Evolutionary conservation across 2,329 filamentous ascomycete genomes (phyloP).

Genomic region (Pseudogymnoascus sp.): DNA sequence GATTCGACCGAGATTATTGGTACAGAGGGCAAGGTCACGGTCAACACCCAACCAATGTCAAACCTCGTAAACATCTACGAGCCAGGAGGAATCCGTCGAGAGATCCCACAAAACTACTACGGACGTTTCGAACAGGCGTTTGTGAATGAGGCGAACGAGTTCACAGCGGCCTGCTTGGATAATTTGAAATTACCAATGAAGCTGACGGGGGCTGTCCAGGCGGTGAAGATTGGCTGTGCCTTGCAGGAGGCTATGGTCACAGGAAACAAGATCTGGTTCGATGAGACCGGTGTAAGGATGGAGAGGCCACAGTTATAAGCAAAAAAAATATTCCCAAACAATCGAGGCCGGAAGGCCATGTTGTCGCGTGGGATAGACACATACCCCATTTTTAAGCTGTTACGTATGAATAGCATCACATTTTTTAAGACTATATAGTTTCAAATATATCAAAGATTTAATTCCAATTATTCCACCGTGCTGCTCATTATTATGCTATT

Average conservation of each 20-base stretch:
- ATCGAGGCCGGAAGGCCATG: background rate
- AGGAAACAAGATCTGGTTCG: slow-evolving; percentile 47
- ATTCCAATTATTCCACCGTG: background rate
- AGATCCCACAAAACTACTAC: slow-evolving; percentile 52
- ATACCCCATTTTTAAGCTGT: background rate
- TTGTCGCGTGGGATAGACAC: background rate
- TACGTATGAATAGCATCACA: background rate
- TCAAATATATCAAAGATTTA: background rate
- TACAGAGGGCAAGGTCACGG: slow-evolving; percentile 50
- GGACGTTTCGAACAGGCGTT: slow-evolving; percentile 53
- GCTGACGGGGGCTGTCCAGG: slow-evolving; percentile 45
- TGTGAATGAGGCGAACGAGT: slow-evolving; percentile 51
- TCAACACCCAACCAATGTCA: slow-evolving; percentile 47
- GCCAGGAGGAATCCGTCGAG: slow-evolving; percentile 42
- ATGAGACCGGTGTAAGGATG: slow-evolving; percentile 36
- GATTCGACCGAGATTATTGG: slow-evolving; percentile 58
- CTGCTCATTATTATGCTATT: background rate
- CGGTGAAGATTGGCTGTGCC: slow-evolving; percentile 49
- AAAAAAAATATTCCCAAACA: background rate
- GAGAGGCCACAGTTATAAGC: background rate
- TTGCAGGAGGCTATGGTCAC: slow-evolving; percentile 46
- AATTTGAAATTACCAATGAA: slow-evolving; percentile 45
- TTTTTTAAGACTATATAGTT: background rate
- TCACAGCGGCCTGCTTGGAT: slow-evolving; percentile 49
- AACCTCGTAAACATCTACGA: slow-evolving; percentile 48